Base-by-base conservation (phyloP, 208 protist genomes). In the Trypanosoma vivax region DNA sequence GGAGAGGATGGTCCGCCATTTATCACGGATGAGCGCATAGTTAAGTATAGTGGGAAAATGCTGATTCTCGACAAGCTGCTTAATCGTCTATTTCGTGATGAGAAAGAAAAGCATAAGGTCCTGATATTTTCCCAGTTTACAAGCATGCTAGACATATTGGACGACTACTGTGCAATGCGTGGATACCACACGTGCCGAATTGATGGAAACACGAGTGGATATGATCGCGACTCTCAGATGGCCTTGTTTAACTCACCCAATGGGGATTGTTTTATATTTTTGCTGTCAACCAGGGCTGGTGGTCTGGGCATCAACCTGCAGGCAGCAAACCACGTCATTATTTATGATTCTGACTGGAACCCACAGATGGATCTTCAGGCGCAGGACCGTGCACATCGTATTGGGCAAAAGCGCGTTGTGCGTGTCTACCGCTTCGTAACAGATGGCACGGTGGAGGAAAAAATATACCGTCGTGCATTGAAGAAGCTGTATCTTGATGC, bases 321-420 rank as follows among this genome's bases (percentile, higher is more conserved):
- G 54, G 97, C 97, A 6, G 98, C 98, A 2, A 98, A 99, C 65
- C 90, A 96, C 34, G 97, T 99, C 39, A 94, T 99, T 54, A 67
- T 99, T 25, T 99, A 97, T 70, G 98, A 99, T 79, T 91, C 73
- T 4, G 98, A 99, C 69, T 99, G 96, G 96, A 99, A 99, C 71
- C 94, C 94, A 41, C 94, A 98, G 77, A 96, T 97, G 76, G 98
- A 99, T 70, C 62, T 99, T 39, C 98, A 99, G 67, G 98, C 98
- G 5, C 91, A 98, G 72, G 97, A 99, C 63, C 76, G 98, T 28
- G 96, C 96, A 21, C 98, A 99, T 73, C 89, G 98, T 53, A 99
- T 99, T 63, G 97, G 98, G 21, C 97, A 99, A 66, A 98, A 85
- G 42, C 95, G 97, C 39, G 90, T 83, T 25, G 98, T 99, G 0